These are phyloP conservation scores for Irineochytrium annulatum DNA, from an alignment of 192 early-diverging fungal species.

Conservation along the genomic window DNA sequence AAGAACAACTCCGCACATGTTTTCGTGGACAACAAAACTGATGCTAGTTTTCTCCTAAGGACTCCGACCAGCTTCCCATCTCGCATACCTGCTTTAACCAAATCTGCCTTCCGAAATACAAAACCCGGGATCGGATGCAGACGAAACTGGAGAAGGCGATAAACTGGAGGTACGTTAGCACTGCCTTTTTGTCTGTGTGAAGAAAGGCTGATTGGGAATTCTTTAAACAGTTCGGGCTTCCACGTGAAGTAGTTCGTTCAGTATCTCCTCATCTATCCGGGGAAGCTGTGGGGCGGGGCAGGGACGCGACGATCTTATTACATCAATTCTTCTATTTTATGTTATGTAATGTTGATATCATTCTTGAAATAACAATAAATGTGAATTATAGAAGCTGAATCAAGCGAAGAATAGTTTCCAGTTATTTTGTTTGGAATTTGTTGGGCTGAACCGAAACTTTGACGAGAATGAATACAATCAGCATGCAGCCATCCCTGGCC, in stretches of 20 bases:
- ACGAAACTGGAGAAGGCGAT: constrained; percentile 69
- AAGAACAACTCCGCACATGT: not conserved
- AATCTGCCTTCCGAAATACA: constrained; percentile 74
- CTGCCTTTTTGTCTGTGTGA: not conserved
- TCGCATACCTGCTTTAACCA: constrained; percentile 83
- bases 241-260: constrained; percentile 15
- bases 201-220: not conserved
- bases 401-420: too few species aligned
- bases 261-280: not conserved
- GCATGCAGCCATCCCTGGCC: too few species aligned
- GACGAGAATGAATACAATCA: too few species aligned
- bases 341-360: too few species aligned
- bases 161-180: constrained; percentile 42
- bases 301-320: too few species aligned
- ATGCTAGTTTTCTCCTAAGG: constrained; percentile 72
- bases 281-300: not conserved
- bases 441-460: too few species aligned
- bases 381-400: too few species aligned
- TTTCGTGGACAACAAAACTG: too few species aligned
- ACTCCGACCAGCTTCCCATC: constrained; percentile 75
- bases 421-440: too few species aligned
- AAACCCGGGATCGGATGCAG: constrained; percentile 61
- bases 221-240: constrained; percentile 18
- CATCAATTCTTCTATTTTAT: too few species aligned
- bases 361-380: too few species aligned